phyloP scores from a whole-genome alignment of 768 basidiomycete species.

The Hydnomerulius pinastri region DNA sequence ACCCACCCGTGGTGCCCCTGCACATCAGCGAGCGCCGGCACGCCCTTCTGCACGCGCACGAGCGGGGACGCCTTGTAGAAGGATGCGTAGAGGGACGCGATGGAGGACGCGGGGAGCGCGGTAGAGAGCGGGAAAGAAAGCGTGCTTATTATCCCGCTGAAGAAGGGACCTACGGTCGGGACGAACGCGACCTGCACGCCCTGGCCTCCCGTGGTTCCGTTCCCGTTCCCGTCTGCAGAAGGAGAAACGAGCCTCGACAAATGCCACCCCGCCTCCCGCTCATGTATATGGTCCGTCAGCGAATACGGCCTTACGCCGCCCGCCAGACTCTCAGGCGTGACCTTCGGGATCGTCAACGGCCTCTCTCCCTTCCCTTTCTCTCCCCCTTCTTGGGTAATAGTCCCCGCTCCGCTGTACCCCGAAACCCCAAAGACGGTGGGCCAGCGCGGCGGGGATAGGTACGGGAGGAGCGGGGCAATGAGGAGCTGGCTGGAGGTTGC shows the following conservation, averaged over 20 bases:
- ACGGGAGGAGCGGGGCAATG: conserved; percentile 82
- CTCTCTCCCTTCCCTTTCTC: conserved; percentile 63
- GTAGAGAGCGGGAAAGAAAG: conserved; percentile 77
- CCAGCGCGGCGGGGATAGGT: conserved; percentile 55
- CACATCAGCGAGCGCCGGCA: conserved; percentile 74
- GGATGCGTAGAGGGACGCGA: conserved; percentile 72
- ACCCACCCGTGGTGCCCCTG: conserved; percentile 86
- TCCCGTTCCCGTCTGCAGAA: neutral
- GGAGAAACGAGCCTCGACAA: conserved; percentile 60
- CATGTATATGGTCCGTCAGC: conserved; percentile 97
- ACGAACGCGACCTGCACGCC: conserved; percentile 75
- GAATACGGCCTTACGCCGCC: conserved; percentile 84
- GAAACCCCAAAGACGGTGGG: conserved; percentile 93
- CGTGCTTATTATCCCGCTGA: conserved; percentile 92
- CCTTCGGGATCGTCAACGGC: conserved; percentile 78
- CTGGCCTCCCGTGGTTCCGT: conserved; percentile 3
- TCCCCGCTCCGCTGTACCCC: conserved; percentile 95
- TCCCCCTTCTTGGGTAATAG: conserved; percentile 64
- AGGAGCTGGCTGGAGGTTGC: conserved; percentile 92
- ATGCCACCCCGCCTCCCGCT: conserved; percentile 90
- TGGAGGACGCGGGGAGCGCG: conserved; percentile 68
- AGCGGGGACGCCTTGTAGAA: conserved; percentile 78
- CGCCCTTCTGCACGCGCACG: conserved; percentile 63
- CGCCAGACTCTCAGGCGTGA: conserved; percentile 70
- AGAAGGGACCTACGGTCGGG: conserved; percentile 90